phyloP scores from a whole-genome alignment of 495 filamentous ascomycete genomes.

The Staphylotrichum longicolle region DNA sequence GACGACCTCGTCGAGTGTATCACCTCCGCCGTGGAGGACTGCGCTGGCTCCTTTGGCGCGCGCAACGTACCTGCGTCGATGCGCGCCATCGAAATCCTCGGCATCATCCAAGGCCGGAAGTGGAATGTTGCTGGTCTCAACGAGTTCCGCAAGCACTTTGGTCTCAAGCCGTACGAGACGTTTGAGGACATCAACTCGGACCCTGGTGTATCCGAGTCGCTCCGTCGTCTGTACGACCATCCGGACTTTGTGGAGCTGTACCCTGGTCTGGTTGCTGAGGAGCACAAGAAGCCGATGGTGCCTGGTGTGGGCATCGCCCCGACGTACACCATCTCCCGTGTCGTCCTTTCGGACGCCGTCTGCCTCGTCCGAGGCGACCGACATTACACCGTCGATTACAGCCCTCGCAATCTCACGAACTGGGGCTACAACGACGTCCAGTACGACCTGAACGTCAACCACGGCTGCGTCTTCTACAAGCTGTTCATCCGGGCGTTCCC shows the following conservation, averaged over 20 bases:
- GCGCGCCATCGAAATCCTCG: slow-evolving; percentile 75
- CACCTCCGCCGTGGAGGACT: slow-evolving; percentile 61
- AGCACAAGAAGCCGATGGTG: slow-evolving; percentile 67
- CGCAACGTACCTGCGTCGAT: slow-evolving; percentile 72
- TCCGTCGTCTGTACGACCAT: slow-evolving; percentile 73
- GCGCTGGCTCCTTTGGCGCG: slow-evolving; percentile 63
- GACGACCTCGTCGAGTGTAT: slow-evolving; percentile 69
- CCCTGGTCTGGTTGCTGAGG: slow-evolving; percentile 77
- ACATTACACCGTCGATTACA: slow-evolving; percentile 77
- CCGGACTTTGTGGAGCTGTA: slow-evolving; percentile 74
- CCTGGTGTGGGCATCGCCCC: slow-evolving; percentile 81
- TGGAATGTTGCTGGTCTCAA: slow-evolving; percentile 86
- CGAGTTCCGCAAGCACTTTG: slow-evolving; percentile 82
- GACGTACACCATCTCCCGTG: slow-evolving; percentile 77
- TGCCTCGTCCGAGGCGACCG: slow-evolving; percentile 82
- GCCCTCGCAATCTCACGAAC: slow-evolving; percentile 72
- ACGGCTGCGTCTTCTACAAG: slow-evolving; percentile 86
- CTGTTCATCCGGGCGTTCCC: slow-evolving; percentile 77
- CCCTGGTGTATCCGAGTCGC: slow-evolving; percentile 65
- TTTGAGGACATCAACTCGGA: slow-evolving; percentile 88
- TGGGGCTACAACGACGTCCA: slow-evolving; percentile 61
- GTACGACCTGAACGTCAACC: slow-evolving; percentile 59
- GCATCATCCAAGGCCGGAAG: slow-evolving; percentile 76
- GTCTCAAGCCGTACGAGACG: slow-evolving; percentile 66
- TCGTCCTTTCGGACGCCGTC: slow-evolving; percentile 82